Evolutionary conservation across 1,139 yeast species (phyloP), one percentile per base, ranked within the genome.

Genomic region (Hansenula sp.): DNA sequence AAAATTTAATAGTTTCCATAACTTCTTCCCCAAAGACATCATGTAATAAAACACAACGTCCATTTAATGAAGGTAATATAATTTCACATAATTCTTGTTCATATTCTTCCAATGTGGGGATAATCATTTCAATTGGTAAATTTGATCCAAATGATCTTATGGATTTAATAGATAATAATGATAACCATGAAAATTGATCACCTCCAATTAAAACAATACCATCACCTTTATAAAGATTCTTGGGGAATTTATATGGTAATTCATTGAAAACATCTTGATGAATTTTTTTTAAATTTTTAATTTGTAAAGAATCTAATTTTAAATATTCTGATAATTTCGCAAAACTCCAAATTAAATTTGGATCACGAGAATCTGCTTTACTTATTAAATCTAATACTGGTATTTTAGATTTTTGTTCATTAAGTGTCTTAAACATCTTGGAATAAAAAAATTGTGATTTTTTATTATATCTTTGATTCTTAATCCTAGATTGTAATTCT

Each of bases 181-280:
- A 74, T 47, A 84, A 66, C 73, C 94, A 82, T 51, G 84, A 80
- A 64, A 77, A 84, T 49, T 72, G 73, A 1, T 86, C 90, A 29
- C 94, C 95, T 13, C 92, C 92, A 31, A 84, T 89, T 51, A 78
- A 78, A 1, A 86, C 95, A 31, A 86, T 77, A 17, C 96, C 96
- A 39, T 75, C 67, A 0, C 90, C 90, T 19, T 63, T 55, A 57
- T 77, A 80, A 3, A 75, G 56, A 2, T 67, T 63, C 18, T 62
- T 60, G 0, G 88, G 56, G 37, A 53, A 80, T n/a, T 62, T 55
- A 2, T 52, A 43, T 1, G 68, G 63, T 24, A 83, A 58, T 13
- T 67, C 60, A 4, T 68, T 66, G 30, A 79, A 73, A 25, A 77
- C 78, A 36, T 64, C 62, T 18, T 59, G 48, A 61, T 87, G 95